Evolutionary conservation across 352 stramenopile species (phyloP), one percentile per base, ranked within the genome.

Genomic region (Phytophthora syringae): DNA sequence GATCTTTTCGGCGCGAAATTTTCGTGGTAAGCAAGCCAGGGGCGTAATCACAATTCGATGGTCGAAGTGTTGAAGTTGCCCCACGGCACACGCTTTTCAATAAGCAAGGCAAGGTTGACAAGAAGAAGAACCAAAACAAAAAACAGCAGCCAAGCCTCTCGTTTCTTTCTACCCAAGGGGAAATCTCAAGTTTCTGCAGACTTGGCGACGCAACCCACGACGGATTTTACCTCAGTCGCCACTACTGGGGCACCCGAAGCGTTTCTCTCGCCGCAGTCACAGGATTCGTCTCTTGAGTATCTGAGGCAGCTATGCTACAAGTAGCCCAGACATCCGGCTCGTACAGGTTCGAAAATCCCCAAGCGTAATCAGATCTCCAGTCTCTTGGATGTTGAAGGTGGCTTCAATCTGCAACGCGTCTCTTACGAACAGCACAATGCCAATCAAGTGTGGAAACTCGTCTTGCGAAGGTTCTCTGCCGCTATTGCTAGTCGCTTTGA

Each of bases 371-470:
- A 34, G 22, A 57, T 52, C 22, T 20, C 12, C 22, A 21, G 22
- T 59, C 13, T 53, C 37, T 64, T 52, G 32, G 40, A 45, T 32
- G n/a, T 42, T 52, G 34, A 24, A 64, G 44, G 10, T 24, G 9
- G 16, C 48, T 66, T 67, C 43, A 44, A 60, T 39, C 32, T 39
- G 15, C 30, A 36, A 36, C 18, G 22, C 34, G 52, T 69, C 36
- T 49, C 47, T 69, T 60, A 42, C 61, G 47, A n/a, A 70, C 45
- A 70, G 53, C 37, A 60, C 58, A 59, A 70, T 32, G 36, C 20
- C 24, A 49, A 6, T 40, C 22, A 12, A 39, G 52, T 18, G n/a
- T 48, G n/a, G 16, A 44, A 28, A 24, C 20, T 50, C 56, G 34
- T 13, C 28, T 45, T 45, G 50, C 32, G 34, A 55, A 48, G 24